Base-by-base conservation (phyloP, 2,329 filamentous ascomycete species). In the Huntiella savannae region DNA sequence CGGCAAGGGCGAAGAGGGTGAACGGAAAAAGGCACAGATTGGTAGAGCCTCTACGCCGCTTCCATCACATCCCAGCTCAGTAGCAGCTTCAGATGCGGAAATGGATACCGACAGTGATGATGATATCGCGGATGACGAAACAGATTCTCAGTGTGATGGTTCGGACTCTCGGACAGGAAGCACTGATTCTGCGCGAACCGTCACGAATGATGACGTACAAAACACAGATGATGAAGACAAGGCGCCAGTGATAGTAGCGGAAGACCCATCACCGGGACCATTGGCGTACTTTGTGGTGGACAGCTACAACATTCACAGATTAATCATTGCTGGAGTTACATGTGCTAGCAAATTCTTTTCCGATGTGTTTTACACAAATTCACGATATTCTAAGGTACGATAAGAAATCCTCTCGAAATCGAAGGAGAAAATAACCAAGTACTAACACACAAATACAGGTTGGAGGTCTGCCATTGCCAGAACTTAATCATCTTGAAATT, bases 291-390 rank as follows among this genome's bases (percentile, higher is more conserved):
- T 98, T 58, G 88, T 96, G 36, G 91, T 96, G 8, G 91, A 98
- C 63, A 96, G 91, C 64, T 98, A 91, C 67, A 98, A 98, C 63
- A 96, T 98, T 52, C 91, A 98, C 59, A 79, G 91, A 47, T 68
- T 98, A 47, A 87, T 96, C 46, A 98, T 98, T 59, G 85, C 91
- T 2, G 91, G 88, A 33, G 91, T 98, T 39, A 98, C 91, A 3
- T 96, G 91, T 62, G 87, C 91, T 4, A 96, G 88, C 73, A 98
- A 98, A 63, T 98, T 96, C 70, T 98, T 98, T 63, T 96, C 88
- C 4, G 75, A 98, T 63, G 88, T 96, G 36, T 98, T 98, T 57
- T 98, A 96, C 60, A 98, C 91, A 7, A 98, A 98, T 62, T 96
- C 91, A 47, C 76, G 91, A 77, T 98, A 98, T 61, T 91, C 91